Evolutionary conservation across 2,329 filamentous ascomycete species (phyloP).

Genomic region (Fusarium fujikuroi): DNA sequence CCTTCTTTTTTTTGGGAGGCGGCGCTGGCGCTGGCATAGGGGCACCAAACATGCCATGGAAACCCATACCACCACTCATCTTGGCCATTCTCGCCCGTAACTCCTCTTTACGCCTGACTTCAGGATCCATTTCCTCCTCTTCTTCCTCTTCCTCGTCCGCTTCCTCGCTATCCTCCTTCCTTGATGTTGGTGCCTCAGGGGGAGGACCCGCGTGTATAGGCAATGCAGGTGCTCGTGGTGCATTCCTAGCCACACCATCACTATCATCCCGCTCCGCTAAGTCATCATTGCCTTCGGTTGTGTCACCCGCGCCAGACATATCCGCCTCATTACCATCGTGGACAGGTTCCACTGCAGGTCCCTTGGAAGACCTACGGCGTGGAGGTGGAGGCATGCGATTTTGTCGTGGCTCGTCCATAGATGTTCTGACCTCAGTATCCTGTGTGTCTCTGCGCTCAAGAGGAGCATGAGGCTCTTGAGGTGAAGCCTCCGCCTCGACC

Average conservation of each 20-base stretch:
- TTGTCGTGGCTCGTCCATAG: constrained; percentile 58
- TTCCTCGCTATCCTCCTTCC: constrained; percentile 65
- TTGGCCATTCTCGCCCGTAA: constrained; percentile 96
- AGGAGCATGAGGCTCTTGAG: constrained; percentile 40
- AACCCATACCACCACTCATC: constrained; percentile 97
- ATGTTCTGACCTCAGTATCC: constrained; percentile 60
- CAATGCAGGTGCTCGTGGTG: constrained; percentile 54
- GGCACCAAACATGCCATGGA: constrained; percentile 91
- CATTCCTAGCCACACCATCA: constrained; percentile 65
- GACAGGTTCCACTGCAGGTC: constrained; percentile 53
- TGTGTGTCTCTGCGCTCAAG: constrained; percentile 61
- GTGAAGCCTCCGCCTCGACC: constrained; percentile 45
- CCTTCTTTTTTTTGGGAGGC: constrained; percentile 65
- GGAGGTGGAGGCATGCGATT: constrained; percentile 54
- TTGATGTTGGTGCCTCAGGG: constrained; percentile 25
- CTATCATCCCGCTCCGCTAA: constrained; percentile 78
- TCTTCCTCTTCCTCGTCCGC: constrained; percentile 76
- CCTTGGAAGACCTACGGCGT: constrained; percentile 65
- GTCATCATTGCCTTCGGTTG: constrained; percentile 69
- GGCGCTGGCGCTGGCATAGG: constrained; percentile 73
- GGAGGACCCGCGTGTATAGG: constrained; percentile 40
- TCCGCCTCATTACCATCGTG: constrained; percentile 73
- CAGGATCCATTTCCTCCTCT: constrained; percentile 87
- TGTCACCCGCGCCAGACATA: constrained; percentile 72
- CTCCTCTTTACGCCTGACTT: constrained; percentile 85